Evolutionary conservation across 305 asterid species (phyloP).

Genomic region (Plantago rigida): DNA sequence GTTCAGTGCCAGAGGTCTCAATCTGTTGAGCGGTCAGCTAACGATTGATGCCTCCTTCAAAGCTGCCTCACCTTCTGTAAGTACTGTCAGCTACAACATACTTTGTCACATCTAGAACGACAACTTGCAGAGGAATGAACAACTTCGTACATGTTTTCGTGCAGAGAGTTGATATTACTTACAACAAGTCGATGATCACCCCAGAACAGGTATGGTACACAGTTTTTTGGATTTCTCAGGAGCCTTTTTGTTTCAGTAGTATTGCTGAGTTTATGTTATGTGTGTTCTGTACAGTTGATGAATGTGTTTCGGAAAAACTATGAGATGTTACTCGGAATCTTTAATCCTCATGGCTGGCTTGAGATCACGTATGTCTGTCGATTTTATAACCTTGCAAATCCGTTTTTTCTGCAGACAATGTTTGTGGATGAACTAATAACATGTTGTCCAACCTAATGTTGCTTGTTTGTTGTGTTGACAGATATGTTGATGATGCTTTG

Average conservation of each 20-base stretch:
- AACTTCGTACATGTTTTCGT: conserved; percentile 12
- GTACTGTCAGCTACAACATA: conserved; percentile 21
- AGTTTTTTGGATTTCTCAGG: background rate
- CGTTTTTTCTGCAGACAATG: too few relatives aligned
- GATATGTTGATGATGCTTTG: conserved; percentile 69
- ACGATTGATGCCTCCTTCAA: conserved; percentile 64
- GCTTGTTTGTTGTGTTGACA: conserved; percentile 28
- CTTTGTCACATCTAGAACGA: conserved; percentile 5
- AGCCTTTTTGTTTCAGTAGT: too few relatives aligned
- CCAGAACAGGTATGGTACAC: conserved; percentile 80
- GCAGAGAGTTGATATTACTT: conserved; percentile 72
- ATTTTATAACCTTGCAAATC: background rate
- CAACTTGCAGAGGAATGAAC: background rate
- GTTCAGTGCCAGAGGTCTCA: conserved; percentile 76
- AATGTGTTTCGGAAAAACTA: conserved; percentile 75
- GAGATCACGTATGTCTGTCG: conserved; percentile 61
- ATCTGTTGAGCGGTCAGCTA: conserved; percentile 60
- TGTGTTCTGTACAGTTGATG: conserved; percentile 48
- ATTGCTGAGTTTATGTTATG: too few relatives aligned
- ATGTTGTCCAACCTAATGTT: background rate
- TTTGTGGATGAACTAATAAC: background rate
- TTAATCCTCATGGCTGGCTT: conserved; percentile 93
- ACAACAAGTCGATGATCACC: conserved; percentile 54
- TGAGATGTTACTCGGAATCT: conserved; percentile 60
- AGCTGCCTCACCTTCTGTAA: conserved; percentile 63